phyloP scores from a whole-genome alignment of 805 yeast genomes.

The Komagataella pseudopastoris region DNA sequence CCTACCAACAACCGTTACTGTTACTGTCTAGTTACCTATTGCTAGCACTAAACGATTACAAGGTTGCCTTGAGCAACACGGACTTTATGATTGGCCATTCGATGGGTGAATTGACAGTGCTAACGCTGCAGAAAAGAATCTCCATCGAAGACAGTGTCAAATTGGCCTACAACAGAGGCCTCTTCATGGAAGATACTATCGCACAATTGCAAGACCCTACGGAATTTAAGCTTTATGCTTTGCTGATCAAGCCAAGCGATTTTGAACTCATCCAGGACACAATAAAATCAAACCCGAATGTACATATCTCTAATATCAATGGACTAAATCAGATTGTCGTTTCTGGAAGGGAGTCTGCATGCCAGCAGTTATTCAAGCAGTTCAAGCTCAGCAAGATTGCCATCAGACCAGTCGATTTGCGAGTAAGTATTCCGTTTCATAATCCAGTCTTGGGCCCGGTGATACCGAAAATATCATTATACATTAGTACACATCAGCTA shows the following conservation, averaged over 20 bases:
- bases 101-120: constrained; percentile 18
- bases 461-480: constrained; percentile 8
- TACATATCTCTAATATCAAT: constrained; percentile 14
- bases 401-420: constrained; percentile 13
- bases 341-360: constrained; percentile 12
- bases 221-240: constrained; percentile 21
- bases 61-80: constrained; percentile 3
- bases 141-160: constrained; percentile 12
- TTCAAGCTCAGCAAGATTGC: constrained; percentile 7
- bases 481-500: not conserved
- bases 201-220: constrained; percentile 6
- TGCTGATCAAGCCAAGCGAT: constrained; percentile 14
- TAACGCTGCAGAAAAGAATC: constrained; percentile 15
- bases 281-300: not conserved
- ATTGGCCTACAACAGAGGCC: constrained; percentile 15
- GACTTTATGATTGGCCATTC: constrained; percentile 21
- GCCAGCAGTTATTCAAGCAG: constrained; percentile 6
- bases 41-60: constrained; percentile 8
- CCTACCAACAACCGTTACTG: constrained; percentile 19
- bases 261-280: constrained; percentile 6
- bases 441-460: constrained; percentile 16
- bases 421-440: constrained; percentile 20
- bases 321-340: constrained; percentile 20
- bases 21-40: constrained; percentile 13
- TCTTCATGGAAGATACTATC: constrained; percentile 16